Evolutionary conservation across 805 yeast species (phyloP).

Genomic region (Ogataea minuta): DNA sequence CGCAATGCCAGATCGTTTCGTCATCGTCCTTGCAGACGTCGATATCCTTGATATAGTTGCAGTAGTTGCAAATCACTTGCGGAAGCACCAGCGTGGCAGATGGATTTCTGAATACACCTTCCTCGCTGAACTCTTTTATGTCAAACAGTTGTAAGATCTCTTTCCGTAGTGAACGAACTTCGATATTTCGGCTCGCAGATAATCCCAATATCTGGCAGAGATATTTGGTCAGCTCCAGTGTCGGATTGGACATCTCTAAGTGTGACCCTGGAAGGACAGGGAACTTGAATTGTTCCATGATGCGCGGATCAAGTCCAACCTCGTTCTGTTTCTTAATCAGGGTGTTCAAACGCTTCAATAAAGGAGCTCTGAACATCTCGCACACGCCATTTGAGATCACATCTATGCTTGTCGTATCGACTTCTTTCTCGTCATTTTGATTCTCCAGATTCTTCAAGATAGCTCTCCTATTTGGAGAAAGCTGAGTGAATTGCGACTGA

Average conservation of each 20-base stretch:
- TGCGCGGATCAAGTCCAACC: slow-evolving; percentile 62
- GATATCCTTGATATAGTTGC: slow-evolving; percentile 70
- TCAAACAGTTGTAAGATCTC: slow-evolving; percentile 73
- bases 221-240: slow-evolving; percentile 75
- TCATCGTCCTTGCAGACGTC: slow-evolving; percentile 77
- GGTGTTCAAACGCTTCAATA: slow-evolving; percentile 63
- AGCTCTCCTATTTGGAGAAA: slow-evolving; percentile 68
- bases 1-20: slow-evolving; percentile 55
- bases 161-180: slow-evolving; percentile 70
- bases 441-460: slow-evolving; percentile 52
- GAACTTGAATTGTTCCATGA: slow-evolving; percentile 62
- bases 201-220: slow-evolving; percentile 70
- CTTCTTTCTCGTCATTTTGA: slow-evolving; percentile 31
- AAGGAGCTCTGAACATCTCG: slow-evolving; percentile 56
- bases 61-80: slow-evolving; percentile 73
- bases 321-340: slow-evolving; percentile 71
- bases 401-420: slow-evolving; percentile 11
- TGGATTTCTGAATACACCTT: slow-evolving; percentile 72
- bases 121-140: slow-evolving; percentile 78
- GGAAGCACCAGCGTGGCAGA: slow-evolving; percentile 64
- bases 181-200: slow-evolving; percentile 62
- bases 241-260: slow-evolving; percentile 58
- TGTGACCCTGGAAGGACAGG: slow-evolving; percentile 79
- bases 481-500: slow-evolving; percentile 27
- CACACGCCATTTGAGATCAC: slow-evolving; percentile 45